Conservation (phyloP, 108 stramenopile species). For the Cyclotella cryptica region DNA sequence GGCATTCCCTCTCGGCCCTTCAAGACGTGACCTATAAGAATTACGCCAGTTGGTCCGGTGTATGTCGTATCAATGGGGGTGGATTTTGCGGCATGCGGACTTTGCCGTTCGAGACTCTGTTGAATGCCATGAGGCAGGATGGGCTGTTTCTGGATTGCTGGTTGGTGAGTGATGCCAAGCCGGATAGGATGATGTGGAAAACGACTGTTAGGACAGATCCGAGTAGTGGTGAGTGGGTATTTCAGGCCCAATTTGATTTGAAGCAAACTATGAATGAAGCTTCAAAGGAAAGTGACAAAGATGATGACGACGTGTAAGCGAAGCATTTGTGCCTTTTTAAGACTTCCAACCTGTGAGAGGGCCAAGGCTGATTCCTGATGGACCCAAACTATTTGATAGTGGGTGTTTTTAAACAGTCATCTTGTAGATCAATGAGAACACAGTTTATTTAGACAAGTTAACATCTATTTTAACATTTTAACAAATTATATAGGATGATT, state of each 20-base stretch:
- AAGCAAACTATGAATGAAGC: slow-evolving; percentile 40
- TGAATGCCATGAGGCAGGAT: slow-evolving; percentile 54
- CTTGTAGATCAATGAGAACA: too few species aligned
- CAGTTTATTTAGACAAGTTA: too few species aligned
- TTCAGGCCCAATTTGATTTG: slow-evolving; percentile 72
- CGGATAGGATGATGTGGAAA: slow-evolving; percentile 77
- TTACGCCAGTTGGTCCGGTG: slow-evolving; percentile 75
- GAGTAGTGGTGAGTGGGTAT: slow-evolving; percentile 70
- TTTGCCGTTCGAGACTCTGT: slow-evolving; percentile 63
- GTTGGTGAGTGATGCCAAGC: slow-evolving; percentile 76
- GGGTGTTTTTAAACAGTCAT: too few species aligned
- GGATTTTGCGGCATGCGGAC: slow-evolving; percentile 85
- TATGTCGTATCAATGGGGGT: slow-evolving; percentile 80
- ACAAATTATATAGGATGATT: too few species aligned
- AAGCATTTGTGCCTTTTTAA: slow-evolving; percentile 65
- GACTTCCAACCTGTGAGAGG: slow-evolving; percentile 74
- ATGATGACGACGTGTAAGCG: slow-evolving; percentile 51
- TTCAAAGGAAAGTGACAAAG: neutral
- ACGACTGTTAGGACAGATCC: slow-evolving; percentile 65
- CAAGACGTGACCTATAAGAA: slow-evolving; percentile 40
- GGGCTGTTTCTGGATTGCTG: slow-evolving; percentile 70
- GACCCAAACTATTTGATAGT: slow-evolving; percentile 62
- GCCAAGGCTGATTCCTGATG: slow-evolving; percentile 68
- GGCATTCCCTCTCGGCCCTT: slow-evolving; percentile 66
- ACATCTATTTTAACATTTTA: too few species aligned